Evolutionary conservation across 352 stramenopile species (phyloP), one percentile per base, ranked within the genome.

Genomic region (Globisporangium polare): DNA sequence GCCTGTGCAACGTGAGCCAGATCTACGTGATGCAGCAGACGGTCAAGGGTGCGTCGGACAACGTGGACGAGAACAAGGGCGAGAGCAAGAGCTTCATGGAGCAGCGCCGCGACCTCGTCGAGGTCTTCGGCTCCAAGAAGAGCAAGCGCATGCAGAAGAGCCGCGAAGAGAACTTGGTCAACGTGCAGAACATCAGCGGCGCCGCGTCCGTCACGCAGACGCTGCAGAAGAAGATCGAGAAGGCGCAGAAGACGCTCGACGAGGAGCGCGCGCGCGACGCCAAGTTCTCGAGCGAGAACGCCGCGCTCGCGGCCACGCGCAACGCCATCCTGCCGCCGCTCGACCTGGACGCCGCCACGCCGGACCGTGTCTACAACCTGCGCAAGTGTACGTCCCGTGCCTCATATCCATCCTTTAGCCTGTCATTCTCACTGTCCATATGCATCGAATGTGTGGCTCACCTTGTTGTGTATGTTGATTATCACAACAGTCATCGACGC

Each of bases 21-120:
- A 67, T 94, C 58, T 94, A 94, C 71, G 83, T 94, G 52, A 88
- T 94, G 83, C 85, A 94, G 58, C 85, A 94, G 62, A 84, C 68
- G 18, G 75, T 92, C 43, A 92, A 92, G 67, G 82, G 83, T 51
- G 68, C 72, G 17, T 77, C 68, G 10, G 80, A 91, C 59, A 85
- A 90, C 31, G 71, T 89, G 42, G 74, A 90, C 60, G 80, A 89
- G 58, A 80, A 86, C 62, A 73, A 72, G 41, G 78, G 75, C 62
- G 69, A 81, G 1, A 67, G 62, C 66, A 87, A 87, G 69, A 86
- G 58, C 65, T 86, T 69, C 58, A 80, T 88, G 69, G 81, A 93
- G 46, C 71, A 89, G 66, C 73, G 80, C 49, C 75, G 79, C 43
- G 82, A 90, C 43, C 81, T 94, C 13, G 81, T 92, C 31, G 79